Evolutionary conservation across 2,329 filamentous ascomycete species (phyloP).

Genomic region (Cercospora berteroae): DNA sequence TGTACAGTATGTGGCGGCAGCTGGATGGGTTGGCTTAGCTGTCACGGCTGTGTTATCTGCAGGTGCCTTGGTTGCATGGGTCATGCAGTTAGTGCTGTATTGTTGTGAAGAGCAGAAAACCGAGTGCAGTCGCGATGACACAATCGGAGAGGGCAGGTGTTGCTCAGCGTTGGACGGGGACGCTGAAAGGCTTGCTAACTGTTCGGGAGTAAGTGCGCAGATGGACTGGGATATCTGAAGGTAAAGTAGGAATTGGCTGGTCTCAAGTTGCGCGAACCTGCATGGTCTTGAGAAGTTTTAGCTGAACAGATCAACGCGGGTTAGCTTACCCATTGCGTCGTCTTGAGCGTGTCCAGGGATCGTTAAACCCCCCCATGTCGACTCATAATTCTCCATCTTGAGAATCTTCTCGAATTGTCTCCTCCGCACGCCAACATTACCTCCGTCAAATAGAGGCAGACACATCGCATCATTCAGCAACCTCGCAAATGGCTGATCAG

Average conservation of each 20-base stretch:
- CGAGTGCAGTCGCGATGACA: neutral
- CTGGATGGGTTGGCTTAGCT: neutral
- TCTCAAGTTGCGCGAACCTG: neutral
- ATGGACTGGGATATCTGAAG: neutral
- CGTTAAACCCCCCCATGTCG: too few relatives aligned
- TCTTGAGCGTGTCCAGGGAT: neutral
- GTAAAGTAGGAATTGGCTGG: neutral
- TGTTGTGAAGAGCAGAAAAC: neutral
- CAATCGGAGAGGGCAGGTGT: neutral
- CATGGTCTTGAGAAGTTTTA: neutral
- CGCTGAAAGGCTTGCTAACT: neutral
- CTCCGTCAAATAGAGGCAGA: slow-evolving; percentile 54
- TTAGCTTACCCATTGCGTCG: neutral
- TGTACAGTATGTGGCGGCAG: neutral
- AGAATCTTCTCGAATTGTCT: slow-evolving; percentile 51
- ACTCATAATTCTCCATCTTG: slow-evolving; percentile 44
- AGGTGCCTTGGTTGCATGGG: neutral
- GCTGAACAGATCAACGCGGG: neutral
- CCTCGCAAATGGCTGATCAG: slow-evolving; percentile 44
- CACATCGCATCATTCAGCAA: slow-evolving; percentile 49
- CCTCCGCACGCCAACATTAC: slow-evolving; percentile 54
- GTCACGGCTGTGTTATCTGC: neutral
- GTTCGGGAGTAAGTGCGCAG: neutral
- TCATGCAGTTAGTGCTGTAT: neutral
- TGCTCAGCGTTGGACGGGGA: neutral